Base-by-base conservation (phyloP, 495 filamentous ascomycete species). In the Aspergillus sclerotioniger region DNA sequence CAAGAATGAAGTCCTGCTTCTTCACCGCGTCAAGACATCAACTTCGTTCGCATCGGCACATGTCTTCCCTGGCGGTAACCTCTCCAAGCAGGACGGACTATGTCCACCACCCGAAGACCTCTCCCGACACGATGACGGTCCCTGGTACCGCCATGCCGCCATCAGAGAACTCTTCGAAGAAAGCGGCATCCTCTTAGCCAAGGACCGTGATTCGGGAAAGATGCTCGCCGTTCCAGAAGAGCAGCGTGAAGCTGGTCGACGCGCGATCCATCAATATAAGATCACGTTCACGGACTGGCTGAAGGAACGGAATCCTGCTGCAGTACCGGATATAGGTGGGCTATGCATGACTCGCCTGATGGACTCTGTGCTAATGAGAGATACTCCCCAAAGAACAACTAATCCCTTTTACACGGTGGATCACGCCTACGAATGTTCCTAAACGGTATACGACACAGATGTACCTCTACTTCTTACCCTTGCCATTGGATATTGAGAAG, bases 101-200 rank as follows among this genome's bases (percentile, higher is more conserved):
- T 76, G 85, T 28, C 83, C 84, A 6, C 64, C 69, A 0, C 66
- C 76, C 0, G 65, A 64, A 7, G 74, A 78, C 35, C 59, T 64
- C 0, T 68, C 69, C n/a, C 67, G 85, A 12, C 90, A 95, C 67
- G 67, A 78, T 7, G 91, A 96, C 67, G 81, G 81, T 4, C 66
- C 74, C 16, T 79, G 80, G 7, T 96, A 96, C 62, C 77, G 91
- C 10, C 70, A 88, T 13, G 91, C 85, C 20, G 94, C 93, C 0
- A 84, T 98, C 53, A 80, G 93, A 3, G 93, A 98, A 75, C 89
- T 91, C 1, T 97, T 98, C 66, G 94, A 98, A 67, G 94, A 98
- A 71, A 92, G 89, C 60, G 94, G 94, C 0, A 90, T 98, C 41
- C 71, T 98, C 15, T 80, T 98, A 1, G 91, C 90, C 0, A 83